Conservation (phyloP, 2,329 filamentous ascomycete genomes). For the Fusarium austroafricanum region DNA sequence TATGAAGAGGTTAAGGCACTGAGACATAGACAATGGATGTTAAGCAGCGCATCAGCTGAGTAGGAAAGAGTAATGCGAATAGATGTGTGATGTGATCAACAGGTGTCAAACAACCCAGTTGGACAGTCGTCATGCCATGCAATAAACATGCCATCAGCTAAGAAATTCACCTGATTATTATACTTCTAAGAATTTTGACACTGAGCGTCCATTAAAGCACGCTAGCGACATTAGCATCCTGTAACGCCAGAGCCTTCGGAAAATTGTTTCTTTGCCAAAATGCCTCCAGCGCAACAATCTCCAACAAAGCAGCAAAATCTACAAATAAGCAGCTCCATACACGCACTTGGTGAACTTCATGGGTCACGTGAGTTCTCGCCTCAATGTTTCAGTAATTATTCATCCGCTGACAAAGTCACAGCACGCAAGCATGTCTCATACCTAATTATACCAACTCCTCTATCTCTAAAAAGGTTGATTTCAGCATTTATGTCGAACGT, state of each 20-base stretch:
- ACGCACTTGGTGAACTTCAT: constrained; percentile 26
- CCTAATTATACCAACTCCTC: not conserved
- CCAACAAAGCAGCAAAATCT: not conserved
- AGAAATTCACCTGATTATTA: not conserved
- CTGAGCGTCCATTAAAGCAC: not conserved
- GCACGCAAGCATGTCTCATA: not conserved
- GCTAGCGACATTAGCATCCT: not conserved
- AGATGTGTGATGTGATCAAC: no score
- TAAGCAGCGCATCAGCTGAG: no score
- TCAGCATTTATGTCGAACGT: not conserved
- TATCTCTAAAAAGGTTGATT: constrained; percentile 3
- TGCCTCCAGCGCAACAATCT: not conserved
- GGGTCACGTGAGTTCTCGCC: constrained; percentile 7
- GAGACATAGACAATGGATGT: no score
- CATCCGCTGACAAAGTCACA: not conserved
- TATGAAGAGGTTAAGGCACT: no score
- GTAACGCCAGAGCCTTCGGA: not conserved
- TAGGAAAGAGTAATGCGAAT: no score
- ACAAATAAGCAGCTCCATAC: not conserved
- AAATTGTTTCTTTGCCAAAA: not conserved
- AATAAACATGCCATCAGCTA: not conserved
- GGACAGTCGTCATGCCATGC: no score
- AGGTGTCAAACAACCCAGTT: no score
- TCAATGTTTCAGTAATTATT: not conserved
- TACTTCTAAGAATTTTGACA: not conserved